Base-by-base conservation (phyloP, 805 yeast genomes). In the Ogataea degrootiae region DNA sequence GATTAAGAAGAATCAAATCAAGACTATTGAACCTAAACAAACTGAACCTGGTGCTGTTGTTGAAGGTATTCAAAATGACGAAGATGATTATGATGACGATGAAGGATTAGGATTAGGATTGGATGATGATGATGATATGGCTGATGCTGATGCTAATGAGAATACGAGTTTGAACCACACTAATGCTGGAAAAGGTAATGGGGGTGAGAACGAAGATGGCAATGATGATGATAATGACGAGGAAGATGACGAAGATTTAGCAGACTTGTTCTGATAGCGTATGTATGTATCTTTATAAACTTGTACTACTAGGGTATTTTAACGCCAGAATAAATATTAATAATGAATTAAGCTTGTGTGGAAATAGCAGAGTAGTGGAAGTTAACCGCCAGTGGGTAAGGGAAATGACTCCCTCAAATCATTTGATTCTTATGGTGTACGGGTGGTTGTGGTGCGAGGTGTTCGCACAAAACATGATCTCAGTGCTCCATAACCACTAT, bases 1-100 rank as follows among this genome's bases (percentile, higher is more conserved):
- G 46, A 75, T 82, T 60, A 94, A 92, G 71, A 78, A 77, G 66
- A 73, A 83, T 50, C 89, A 85, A 58, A 70, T 90, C 39, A 52
- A 43, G 17, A 48, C 58, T 45, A 60, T 53, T 49, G 59, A 53
- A 8, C 65, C 12, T 66, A 61, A 4, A 64, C 60, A 4, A 68
- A 5, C 31, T 8, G 36, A 37, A 19, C 31, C 41, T 14, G 15
- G 31, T 7, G 11, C 7, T 36, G 46, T 92, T 87, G 59, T 75
- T 83, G 49, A 94, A 85, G 45, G 73, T 34, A 52, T 53, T 22
- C 58, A 47, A 9, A 55, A 51, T 8, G 57, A 48, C 14, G 56
- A 49, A 8, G 51, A 45, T 11, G 58, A 49, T 15, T 55, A 50
- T 12, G 53, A 43, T 8, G 54, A 42, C 6, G 56, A 50, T 11